Evolutionary conservation across 2,329 filamentous ascomycete species (phyloP).

Genomic region (Aspergillus phoenicis): DNA sequence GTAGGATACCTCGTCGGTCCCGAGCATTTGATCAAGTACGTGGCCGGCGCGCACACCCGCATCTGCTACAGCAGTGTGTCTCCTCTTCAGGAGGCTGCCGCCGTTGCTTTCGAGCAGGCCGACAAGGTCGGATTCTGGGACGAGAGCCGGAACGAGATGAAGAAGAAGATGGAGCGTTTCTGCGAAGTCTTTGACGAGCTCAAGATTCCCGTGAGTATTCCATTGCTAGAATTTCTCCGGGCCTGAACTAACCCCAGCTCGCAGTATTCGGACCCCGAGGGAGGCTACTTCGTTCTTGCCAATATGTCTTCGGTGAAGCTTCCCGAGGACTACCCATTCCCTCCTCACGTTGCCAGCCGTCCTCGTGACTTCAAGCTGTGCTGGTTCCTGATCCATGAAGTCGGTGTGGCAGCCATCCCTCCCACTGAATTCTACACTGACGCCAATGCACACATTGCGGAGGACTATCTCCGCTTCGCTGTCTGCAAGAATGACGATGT

Average conservation of each 20-base stretch:
- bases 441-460: slow-evolving; percentile 76
- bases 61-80: slow-evolving; percentile 96
- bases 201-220: slow-evolving; percentile 59
- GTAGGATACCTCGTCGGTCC: slow-evolving; percentile 94
- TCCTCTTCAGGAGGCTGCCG: slow-evolving; percentile 89
- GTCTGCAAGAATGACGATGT: slow-evolving; percentile 94
- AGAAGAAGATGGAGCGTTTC: slow-evolving; percentile 82
- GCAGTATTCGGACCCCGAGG: slow-evolving; percentile 85
- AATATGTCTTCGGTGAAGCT: slow-evolving; percentile 88
- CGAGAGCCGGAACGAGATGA: slow-evolving; percentile 80
- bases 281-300: slow-evolving; percentile 94
- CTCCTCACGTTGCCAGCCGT: slow-evolving; percentile 79
- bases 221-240: not conserved
- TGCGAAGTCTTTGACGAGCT: slow-evolving; percentile 79
- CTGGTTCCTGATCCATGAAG: slow-evolving; percentile 96
- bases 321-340: slow-evolving; percentile 83
- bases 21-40: slow-evolving; percentile 84
- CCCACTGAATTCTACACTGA: slow-evolving; percentile 97
- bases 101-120: slow-evolving; percentile 90
- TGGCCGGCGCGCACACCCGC: slow-evolving; percentile 87
- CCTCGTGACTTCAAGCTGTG: slow-evolving; percentile 91
- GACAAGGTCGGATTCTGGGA: slow-evolving; percentile 87
- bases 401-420: slow-evolving; percentile 93
- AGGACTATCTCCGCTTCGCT: slow-evolving; percentile 92
- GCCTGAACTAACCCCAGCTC: slow-evolving; percentile 5